Conservation (phyloP, 768 basidiomycete genomes). For the Rhodosporidiobolus odoratus region DNA sequence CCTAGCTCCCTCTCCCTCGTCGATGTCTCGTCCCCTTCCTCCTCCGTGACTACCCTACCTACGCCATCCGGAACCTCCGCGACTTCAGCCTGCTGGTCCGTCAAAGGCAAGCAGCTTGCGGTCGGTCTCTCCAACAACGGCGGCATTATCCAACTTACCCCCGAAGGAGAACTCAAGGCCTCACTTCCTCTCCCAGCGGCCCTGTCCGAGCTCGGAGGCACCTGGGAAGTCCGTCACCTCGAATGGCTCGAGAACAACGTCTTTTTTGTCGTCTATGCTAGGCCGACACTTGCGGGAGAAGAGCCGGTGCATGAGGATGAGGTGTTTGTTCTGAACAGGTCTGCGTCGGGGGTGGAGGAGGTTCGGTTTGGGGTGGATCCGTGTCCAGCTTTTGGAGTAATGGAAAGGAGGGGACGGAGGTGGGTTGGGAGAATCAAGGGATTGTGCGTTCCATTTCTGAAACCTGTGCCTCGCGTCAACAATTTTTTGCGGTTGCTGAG, state of each 20-base stretch:
- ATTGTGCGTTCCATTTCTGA: slow-evolving; percentile 8
- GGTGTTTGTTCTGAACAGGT: slow-evolving; percentile 44
- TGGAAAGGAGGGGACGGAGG: slow-evolving; percentile 40
- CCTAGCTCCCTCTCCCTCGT: slow-evolving; percentile 13
- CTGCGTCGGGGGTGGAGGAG: not conserved
- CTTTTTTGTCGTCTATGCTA: slow-evolving; percentile 47
- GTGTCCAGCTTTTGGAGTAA: slow-evolving; percentile 45
- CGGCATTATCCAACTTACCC: slow-evolving; percentile 46
- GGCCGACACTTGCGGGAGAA: slow-evolving; percentile 16
- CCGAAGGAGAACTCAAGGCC: slow-evolving; percentile 47
- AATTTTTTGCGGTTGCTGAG: not conserved
- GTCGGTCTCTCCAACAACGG: slow-evolving; percentile 45
- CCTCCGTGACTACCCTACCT: slow-evolving; percentile 7
- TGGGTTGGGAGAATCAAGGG: slow-evolving; percentile 21
- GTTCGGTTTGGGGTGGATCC: slow-evolving; percentile 42
- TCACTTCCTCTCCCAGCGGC: slow-evolving; percentile 42
- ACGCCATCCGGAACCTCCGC: slow-evolving; percentile 7
- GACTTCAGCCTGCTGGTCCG: slow-evolving; percentile 47
- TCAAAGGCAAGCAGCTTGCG: slow-evolving; percentile 50
- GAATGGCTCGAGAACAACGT: slow-evolving; percentile 51
- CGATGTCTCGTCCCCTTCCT: slow-evolving; percentile 13
- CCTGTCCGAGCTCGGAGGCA: slow-evolving; percentile 14
- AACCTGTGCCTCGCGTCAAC: not conserved
- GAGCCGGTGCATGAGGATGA: slow-evolving; percentile 45
- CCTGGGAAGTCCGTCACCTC: slow-evolving; percentile 32